Percentiles rank a stretch among this genome's conserved stretches.
These are phyloP conservation scores for Ceratocystis eucalypticola DNA, from an alignment of 2,329 filamentous ascomycete genomes.

Conservation along the genomic window DNA sequence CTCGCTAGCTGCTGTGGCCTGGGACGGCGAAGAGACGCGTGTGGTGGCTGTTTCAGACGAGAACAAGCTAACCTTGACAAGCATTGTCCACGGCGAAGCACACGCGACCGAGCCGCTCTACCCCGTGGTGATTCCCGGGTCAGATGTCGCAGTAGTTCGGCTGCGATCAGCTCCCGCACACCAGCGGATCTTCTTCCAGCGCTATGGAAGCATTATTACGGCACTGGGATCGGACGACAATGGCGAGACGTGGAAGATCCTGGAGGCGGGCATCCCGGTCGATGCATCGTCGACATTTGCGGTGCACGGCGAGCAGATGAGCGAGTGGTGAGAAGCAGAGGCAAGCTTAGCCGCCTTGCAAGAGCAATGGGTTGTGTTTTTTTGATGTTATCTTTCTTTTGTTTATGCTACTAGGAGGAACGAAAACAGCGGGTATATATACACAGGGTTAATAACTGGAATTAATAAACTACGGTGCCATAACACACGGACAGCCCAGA, in stretches of 20 bases:
- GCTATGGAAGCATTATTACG: slow-evolving; percentile 18
- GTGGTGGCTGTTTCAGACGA: slow-evolving; percentile 17
- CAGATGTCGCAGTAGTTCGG: slow-evolving; percentile 17
- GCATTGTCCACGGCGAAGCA: slow-evolving; percentile 15
- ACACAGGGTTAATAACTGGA: not conserved
- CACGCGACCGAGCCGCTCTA: slow-evolving; percentile 17
- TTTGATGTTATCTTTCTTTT: not conserved
- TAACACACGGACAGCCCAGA: not conserved
- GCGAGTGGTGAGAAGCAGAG: slow-evolving; percentile 11
- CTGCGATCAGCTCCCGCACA: slow-evolving; percentile 12
- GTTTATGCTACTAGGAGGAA: not conserved
- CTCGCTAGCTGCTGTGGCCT: slow-evolving; percentile 16
- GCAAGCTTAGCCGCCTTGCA: not conserved
- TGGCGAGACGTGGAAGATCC: slow-evolving; percentile 18
- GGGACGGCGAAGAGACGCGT: slow-evolving; percentile 17
- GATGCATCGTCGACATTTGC: slow-evolving; percentile 19
- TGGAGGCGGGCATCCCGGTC: slow-evolving; percentile 16
- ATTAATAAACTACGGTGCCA: slow-evolving; percentile 7
- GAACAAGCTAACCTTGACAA: slow-evolving; percentile 18
- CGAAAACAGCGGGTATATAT: slow-evolving; percentile 2
- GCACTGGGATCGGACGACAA: slow-evolving; percentile 18
- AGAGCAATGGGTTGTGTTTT: not conserved
- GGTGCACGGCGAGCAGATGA: slow-evolving; percentile 17
- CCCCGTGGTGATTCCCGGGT: slow-evolving; percentile 18
- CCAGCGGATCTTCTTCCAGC: slow-evolving; percentile 19